Percentiles rank a stretch among this genome's conserved stretches.
Evolutionary conservation across 352 stramenopile species (phyloP).

Genomic region (Halophytophthora polymorphica): DNA sequence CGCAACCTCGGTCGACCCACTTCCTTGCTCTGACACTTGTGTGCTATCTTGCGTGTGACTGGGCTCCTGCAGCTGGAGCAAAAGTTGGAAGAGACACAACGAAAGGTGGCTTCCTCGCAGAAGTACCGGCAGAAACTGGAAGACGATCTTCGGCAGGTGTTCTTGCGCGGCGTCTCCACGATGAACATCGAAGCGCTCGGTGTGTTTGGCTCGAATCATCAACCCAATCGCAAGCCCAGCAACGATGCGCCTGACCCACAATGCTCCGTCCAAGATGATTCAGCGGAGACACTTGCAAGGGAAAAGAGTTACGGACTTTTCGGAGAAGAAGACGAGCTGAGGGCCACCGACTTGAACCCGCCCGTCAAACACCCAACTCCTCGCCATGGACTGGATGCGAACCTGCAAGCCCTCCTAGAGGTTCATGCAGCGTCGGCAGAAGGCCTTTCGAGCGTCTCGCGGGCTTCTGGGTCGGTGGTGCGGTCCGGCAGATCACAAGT

Average conservation of each 20-base stretch:
- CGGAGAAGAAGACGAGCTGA: neutral
- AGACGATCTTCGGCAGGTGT: conserved; percentile 61
- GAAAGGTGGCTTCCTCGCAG: conserved; percentile 29
- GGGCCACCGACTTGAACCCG: neutral
- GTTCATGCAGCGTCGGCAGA: neutral
- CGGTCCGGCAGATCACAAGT: conserved; percentile 6
- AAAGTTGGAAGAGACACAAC: conserved; percentile 38
- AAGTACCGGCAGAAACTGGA: conserved; percentile 48
- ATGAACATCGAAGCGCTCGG: conserved; percentile 78
- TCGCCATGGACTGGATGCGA: conserved; percentile 2
- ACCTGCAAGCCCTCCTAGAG: neutral
- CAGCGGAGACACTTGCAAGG: too few species aligned
- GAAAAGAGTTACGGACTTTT: too few species aligned
- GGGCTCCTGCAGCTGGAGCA: conserved; percentile 26
- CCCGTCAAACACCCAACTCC: conserved; percentile 1
- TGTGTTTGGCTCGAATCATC: conserved; percentile 57
- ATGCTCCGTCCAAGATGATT: too few species aligned
- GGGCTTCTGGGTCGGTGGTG: neutral
- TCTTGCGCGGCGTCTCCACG: conserved; percentile 62
- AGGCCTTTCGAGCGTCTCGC: neutral
- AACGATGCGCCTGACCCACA: neutral
- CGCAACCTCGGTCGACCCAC: neutral
- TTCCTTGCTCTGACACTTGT: conserved; percentile 1
- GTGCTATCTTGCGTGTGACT: neutral
- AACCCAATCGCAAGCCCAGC: conserved; percentile 10